Conservation (phyloP, 78 protist species). For the Pigoraptor vietnamica region DNA sequence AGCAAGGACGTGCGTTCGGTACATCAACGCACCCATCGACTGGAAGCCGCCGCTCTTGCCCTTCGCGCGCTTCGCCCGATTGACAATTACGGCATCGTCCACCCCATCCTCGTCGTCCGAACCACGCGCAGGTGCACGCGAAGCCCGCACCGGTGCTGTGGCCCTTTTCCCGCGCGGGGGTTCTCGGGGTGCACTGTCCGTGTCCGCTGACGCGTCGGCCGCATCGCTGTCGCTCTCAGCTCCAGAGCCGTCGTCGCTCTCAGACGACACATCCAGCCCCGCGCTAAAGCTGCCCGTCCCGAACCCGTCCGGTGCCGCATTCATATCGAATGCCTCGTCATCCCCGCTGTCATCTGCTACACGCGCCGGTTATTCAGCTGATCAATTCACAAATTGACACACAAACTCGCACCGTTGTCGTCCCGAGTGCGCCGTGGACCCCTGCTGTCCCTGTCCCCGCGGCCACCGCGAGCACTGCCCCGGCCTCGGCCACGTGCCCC, state of each 20-base stretch:
- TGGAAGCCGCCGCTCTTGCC: conserved; percentile 7
- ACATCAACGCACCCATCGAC: neutral
- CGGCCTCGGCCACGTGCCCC: no score
- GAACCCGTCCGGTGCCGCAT: neutral
- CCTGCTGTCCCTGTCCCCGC: no score
- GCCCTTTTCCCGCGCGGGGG: no score
- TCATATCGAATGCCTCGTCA: neutral
- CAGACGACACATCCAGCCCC: neutral
- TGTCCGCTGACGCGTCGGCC: no score
- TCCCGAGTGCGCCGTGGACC: neutral
- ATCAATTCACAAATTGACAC: no score
- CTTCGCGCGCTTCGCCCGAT: neutral
- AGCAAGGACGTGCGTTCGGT: no score
- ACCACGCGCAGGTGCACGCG: neutral
- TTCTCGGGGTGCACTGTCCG: no score
- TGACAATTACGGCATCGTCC: neutral
- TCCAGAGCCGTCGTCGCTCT: neutral
- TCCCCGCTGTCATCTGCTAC: neutral
- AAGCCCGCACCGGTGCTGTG: neutral
- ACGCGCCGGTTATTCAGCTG: no score
- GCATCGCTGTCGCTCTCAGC: no score
- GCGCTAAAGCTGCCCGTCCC: neutral
- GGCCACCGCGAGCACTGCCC: no score
- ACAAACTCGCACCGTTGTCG: neutral
- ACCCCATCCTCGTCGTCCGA: neutral